Evolutionary conservation across 2,329 filamentous ascomycete genomes (phyloP).

Genomic region (Fusarium bactridioides): DNA sequence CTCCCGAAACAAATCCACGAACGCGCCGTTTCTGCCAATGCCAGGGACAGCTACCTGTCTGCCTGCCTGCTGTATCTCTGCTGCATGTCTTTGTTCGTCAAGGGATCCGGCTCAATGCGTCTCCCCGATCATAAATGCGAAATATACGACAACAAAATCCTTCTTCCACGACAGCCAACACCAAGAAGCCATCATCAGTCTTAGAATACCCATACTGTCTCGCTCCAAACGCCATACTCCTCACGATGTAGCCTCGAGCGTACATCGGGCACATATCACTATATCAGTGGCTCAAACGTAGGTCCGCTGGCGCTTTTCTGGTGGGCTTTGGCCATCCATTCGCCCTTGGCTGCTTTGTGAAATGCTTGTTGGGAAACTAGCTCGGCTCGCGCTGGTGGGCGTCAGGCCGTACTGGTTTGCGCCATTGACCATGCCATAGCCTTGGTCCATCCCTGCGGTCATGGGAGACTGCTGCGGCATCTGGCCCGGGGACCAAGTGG

Average conservation of each 20-base stretch:
- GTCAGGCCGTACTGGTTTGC: slow-evolving; percentile 50
- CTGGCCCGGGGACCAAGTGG: slow-evolving; percentile 62
- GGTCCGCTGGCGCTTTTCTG: slow-evolving; percentile 61
- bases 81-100: slow-evolving; percentile 23
- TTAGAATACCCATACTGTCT: slow-evolving; percentile 14
- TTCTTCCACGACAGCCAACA: slow-evolving; percentile 9
- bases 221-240: slow-evolving; percentile 40
- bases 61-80: slow-evolving; percentile 12
- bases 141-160: slow-evolving; percentile 18
- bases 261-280: slow-evolving; percentile 24
- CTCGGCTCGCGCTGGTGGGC: slow-evolving; percentile 42
- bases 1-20: slow-evolving; percentile 21
- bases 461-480: slow-evolving; percentile 60
- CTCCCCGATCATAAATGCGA: slow-evolving; percentile 28
- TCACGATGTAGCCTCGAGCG: slow-evolving; percentile 21
- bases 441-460: slow-evolving; percentile 51
- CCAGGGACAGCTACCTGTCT: slow-evolving; percentile 1
- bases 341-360: slow-evolving; percentile 39
- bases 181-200: slow-evolving; percentile 1
- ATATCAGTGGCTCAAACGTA: slow-evolving; percentile 29
- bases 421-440: slow-evolving; percentile 57
- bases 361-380: slow-evolving; percentile 38
- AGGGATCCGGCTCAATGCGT: slow-evolving; percentile 17
- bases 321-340: slow-evolving; percentile 53
- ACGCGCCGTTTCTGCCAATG: slow-evolving; percentile 23